Evolutionary conservation across 768 basidiomycete species (phyloP).

Genomic region (Lentinula lateritia): DNA sequence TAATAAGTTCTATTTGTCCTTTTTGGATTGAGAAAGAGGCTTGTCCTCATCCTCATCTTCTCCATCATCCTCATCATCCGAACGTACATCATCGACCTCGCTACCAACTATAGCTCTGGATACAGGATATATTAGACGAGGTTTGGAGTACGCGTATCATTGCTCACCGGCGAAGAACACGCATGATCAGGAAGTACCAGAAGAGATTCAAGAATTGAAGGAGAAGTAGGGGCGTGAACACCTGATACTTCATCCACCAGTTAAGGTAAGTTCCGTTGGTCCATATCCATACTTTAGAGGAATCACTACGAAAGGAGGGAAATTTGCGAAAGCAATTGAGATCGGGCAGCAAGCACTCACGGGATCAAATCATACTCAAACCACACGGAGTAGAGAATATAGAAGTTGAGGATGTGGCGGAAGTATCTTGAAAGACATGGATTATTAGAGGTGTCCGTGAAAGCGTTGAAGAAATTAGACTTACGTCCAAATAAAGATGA

Average conservation of each 20-base stretch:
- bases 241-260: slow-evolving; percentile 64
- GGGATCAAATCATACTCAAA: slow-evolving; percentile 69
- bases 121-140: not conserved
- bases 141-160: slow-evolving; percentile 6
- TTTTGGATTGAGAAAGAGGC: not conserved
- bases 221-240: slow-evolving; percentile 52
- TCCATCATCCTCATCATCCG: slow-evolving; percentile 55
- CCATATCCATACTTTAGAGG: slow-evolving; percentile 34
- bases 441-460: not conserved
- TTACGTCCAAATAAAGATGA: slow-evolving; percentile 41
- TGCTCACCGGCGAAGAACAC: slow-evolving; percentile 32
- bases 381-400: slow-evolving; percentile 87
- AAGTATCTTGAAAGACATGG: slow-evolving; percentile 58
- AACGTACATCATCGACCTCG: slow-evolving; percentile 54
- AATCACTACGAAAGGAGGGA: not conserved
- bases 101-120: slow-evolving; percentile 35
- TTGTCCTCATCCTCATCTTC: slow-evolving; percentile 28
- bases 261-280: slow-evolving; percentile 48
- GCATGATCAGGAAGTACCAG: slow-evolving; percentile 67
- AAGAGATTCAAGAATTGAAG: slow-evolving; percentile 67
- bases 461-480: slow-evolving; percentile 58
- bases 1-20: not conserved
- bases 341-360: slow-evolving; percentile 32
- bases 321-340: not conserved
- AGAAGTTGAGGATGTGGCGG: slow-evolving; percentile 86